phyloP scores from a whole-genome alignment of 495 filamentous ascomycete genomes.

The Tuber umbilicatum region DNA sequence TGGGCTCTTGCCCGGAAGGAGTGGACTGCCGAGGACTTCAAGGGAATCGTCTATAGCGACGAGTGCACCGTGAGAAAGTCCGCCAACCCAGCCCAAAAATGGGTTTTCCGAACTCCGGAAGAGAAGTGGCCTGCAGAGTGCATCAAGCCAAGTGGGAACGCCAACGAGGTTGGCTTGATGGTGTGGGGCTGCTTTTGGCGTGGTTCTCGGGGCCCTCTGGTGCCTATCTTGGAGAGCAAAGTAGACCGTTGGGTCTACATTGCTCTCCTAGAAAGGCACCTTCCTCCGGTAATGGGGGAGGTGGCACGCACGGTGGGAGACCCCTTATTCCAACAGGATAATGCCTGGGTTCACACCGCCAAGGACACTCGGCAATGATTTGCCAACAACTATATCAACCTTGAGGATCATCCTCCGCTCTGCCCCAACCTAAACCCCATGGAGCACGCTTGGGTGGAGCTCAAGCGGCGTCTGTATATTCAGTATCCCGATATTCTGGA shows the following conservation, averaged over 20 bases:
- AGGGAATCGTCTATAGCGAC: background rate
- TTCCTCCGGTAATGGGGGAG: background rate
- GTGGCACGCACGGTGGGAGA: background rate
- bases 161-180: slow-evolving; percentile 3
- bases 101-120: slow-evolving; percentile 10
- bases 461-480: slow-evolving; percentile 16
- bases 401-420: background rate
- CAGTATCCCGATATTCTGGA: slow-evolving; percentile 15
- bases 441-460: background rate
- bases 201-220: background rate
- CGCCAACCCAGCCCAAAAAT: background rate
- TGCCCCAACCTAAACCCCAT: slow-evolving; percentile 10
- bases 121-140: slow-evolving; percentile 17
- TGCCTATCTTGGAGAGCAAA: background rate
- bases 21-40: background rate
- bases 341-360: slow-evolving; percentile 14
- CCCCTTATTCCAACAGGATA: slow-evolving; percentile 22
- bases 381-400: background rate
- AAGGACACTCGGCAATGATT: slow-evolving; percentile 6
- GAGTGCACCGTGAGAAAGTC: no score
- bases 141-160: background rate
- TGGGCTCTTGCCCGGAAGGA: background rate
- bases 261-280: background rate
- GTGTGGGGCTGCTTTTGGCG: slow-evolving; percentile 14
- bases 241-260: background rate